Percentiles rank a stretch among this genome's conserved stretches.
These are phyloP conservation scores for Elsinoe ampelina DNA, from an alignment of 2,329 filamentous ascomycete species.

Conservation along the genomic window DNA sequence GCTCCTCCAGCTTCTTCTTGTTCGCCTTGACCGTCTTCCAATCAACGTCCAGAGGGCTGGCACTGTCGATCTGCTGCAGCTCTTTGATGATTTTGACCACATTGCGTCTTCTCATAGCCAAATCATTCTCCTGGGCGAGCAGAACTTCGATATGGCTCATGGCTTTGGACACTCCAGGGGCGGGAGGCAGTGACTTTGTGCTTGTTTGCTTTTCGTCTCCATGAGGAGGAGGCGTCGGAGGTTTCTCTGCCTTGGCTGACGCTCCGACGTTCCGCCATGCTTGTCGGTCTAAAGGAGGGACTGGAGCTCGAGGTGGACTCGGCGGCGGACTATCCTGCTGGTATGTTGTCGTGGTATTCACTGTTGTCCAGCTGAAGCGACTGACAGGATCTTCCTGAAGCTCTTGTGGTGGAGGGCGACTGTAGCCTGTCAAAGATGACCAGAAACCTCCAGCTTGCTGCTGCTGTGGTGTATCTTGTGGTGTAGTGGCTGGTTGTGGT, in stretches of 20 bases:
- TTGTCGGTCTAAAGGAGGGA: background rate
- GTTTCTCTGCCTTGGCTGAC: background rate
- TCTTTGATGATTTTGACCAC: constrained; percentile 64
- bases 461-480: background rate
- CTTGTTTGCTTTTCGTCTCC: background rate
- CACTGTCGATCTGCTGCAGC: constrained; percentile 64
- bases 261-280: background rate
- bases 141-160: constrained; percentile 51
- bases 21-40: constrained; percentile 46
- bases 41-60: constrained; percentile 59
- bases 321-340: constrained; percentile 34
- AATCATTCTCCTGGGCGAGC: constrained; percentile 54
- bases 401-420: constrained; percentile 10
- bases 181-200: constrained; percentile 24
- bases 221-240: constrained; percentile 11
- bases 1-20: constrained; percentile 55
- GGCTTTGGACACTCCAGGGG: constrained; percentile 32
- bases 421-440: background rate
- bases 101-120: constrained; percentile 60
- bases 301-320: constrained; percentile 31
- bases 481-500: background rate
- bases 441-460: background rate
- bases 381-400: constrained; percentile 22
- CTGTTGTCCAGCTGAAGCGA: constrained; percentile 36
- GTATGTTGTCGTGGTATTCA: constrained; percentile 31